phyloP scores from a whole-genome alignment of 2,329 filamentous ascomycete species.

The Aspergillus puulaauensis region DNA sequence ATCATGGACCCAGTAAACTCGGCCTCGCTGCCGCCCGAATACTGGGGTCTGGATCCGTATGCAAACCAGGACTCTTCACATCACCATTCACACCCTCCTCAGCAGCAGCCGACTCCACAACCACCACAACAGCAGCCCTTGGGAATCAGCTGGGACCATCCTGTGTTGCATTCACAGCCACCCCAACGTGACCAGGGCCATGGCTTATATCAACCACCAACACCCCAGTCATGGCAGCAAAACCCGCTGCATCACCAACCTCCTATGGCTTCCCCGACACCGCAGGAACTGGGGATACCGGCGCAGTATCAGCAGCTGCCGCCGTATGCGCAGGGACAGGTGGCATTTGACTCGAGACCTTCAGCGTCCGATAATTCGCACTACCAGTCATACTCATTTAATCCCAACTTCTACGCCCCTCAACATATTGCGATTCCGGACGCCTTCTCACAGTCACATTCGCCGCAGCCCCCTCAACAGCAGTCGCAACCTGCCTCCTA shows the following conservation, averaged over 20 bases:
- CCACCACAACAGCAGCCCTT: conserved; percentile 25
- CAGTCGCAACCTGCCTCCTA: conserved; percentile 23
- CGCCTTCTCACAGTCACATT: conserved; percentile 25
- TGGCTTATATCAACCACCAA: conserved; percentile 30
- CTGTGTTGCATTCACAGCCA: conserved; percentile 31
- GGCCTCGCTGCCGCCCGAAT: conserved; percentile 32
- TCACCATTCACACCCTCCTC: conserved; percentile 25
- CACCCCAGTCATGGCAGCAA: conserved; percentile 35
- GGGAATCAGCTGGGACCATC: conserved; percentile 39
- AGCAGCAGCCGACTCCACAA: conserved; percentile 21
- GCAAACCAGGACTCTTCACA: conserved; percentile 23
- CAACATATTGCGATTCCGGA: conserved; percentile 29
- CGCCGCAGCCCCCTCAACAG: conserved; percentile 25
- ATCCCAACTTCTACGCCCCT: conserved; percentile 31
- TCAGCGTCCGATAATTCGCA: conserved; percentile 31
- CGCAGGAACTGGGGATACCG: conserved; percentile 27
- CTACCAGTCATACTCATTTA: conserved; percentile 34
- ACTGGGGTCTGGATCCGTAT: conserved; percentile 41
- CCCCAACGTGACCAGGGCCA: conserved; percentile 29
- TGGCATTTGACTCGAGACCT: conserved; percentile 30
- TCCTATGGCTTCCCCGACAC: conserved; percentile 20
- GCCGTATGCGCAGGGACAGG: conserved; percentile 31
- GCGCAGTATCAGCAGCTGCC: conserved; percentile 33
- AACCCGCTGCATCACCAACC: conserved; percentile 29
- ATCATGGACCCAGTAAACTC: conserved; percentile 36